Evolutionary conservation across 768 basidiomycete species (phyloP).

Genomic region (Filobasidium floriforme): DNA sequence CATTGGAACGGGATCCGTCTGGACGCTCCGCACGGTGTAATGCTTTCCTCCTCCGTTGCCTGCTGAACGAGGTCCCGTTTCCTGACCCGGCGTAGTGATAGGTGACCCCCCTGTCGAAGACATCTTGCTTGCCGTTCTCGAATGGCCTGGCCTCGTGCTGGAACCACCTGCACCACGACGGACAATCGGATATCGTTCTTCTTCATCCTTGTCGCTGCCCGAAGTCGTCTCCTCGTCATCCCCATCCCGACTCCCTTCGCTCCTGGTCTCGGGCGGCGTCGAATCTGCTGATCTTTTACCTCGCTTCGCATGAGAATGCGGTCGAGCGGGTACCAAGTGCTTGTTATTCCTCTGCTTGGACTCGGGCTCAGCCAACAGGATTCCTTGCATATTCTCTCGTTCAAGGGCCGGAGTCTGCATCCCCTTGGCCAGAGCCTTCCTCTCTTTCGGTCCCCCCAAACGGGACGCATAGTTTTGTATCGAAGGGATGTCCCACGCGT

Average conservation of each 20-base stretch:
- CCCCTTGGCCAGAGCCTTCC: slow-evolving; percentile 9
- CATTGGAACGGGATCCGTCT: slow-evolving; percentile 17
- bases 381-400: slow-evolving; percentile 11
- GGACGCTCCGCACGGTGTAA: slow-evolving; percentile 13
- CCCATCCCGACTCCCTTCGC: slow-evolving; percentile 39
- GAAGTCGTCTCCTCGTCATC: slow-evolving; percentile 50
- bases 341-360: background rate
- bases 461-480: slow-evolving; percentile 63
- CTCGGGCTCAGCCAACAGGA: slow-evolving; percentile 8
- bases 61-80: background rate
- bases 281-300: background rate
- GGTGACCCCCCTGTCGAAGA: background rate
- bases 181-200: slow-evolving; percentile 14
- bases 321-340: slow-evolving; percentile 2
- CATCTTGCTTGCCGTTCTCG: slow-evolving; percentile 3
- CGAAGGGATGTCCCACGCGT: slow-evolving; percentile 79
- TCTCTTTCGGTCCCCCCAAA: slow-evolving; percentile 33
- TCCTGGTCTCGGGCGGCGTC: slow-evolving; percentile 13
- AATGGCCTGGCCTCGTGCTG: background rate
- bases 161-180: slow-evolving; percentile 3
- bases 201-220: slow-evolving; percentile 32
- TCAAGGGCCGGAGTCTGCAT: slow-evolving; percentile 10
- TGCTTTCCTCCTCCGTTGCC: background rate
- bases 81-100: background rate
- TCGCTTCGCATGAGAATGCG: background rate